Evolutionary conservation across 306 rosid species (phyloP).

Genomic region (Cicer arietinum): DNA sequence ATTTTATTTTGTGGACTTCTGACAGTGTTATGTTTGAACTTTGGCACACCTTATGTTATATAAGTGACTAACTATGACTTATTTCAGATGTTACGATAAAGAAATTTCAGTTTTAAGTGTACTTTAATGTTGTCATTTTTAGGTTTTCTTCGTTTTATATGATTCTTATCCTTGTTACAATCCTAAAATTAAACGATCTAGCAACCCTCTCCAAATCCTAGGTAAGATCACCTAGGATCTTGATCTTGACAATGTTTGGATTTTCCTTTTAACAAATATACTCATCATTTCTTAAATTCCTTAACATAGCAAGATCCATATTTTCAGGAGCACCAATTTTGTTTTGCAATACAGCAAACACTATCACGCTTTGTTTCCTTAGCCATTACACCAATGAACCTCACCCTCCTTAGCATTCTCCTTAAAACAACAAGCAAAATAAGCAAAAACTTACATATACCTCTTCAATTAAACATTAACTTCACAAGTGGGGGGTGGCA

Average conservation of each 20-base stretch:
- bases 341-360: neutral
- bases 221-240: neutral
- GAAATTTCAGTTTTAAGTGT: neutral
- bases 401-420: conserved; percentile 8
- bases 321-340: neutral
- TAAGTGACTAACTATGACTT: neutral
- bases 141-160: neutral
- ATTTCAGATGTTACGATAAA: neutral
- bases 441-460: neutral
- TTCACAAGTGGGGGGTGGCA: neutral
- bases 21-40: neutral
- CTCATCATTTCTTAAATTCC: neutral
- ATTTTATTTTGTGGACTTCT: too few relatives aligned
- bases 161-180: neutral
- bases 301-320: neutral
- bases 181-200: neutral
- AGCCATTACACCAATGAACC: neutral
- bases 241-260: neutral
- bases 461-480: neutral
- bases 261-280: neutral
- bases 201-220: neutral
- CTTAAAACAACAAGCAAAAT: neutral
- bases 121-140: neutral
- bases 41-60: neutral
- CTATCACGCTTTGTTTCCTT: neutral